A percentile compares a stretch with the other conserved stretches of the same genome.
Conservation (phyloP, 352 stramenopile genomes). For the Pythium pyrilobum region DNA sequence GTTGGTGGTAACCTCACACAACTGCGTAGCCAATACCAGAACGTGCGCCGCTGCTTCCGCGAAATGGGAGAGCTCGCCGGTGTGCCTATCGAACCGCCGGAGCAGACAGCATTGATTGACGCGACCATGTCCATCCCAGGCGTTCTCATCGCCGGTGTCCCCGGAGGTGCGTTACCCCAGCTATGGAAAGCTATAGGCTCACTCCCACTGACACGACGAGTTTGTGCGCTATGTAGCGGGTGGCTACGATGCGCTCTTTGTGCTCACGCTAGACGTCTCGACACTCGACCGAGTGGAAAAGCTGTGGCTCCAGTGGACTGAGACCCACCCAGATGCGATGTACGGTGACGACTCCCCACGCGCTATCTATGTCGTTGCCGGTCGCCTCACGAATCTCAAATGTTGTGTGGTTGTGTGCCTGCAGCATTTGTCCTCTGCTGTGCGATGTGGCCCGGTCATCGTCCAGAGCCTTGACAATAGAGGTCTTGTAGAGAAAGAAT, state of each 20-base stretch:
- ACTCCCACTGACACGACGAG: not conserved
- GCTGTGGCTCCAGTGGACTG: constrained; percentile 70
- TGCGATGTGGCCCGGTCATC: constrained; percentile 30
- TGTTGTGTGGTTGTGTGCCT: too few relatives aligned
- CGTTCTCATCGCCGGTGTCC: constrained; percentile 92
- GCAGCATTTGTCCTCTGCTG: constrained; percentile 68
- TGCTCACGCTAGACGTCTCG: constrained; percentile 67
- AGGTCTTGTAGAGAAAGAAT: not conserved
- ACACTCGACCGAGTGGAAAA: constrained; percentile 56
- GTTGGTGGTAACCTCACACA: constrained; percentile 41
- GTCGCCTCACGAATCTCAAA: too few relatives aligned
- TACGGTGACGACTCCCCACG: too few relatives aligned
- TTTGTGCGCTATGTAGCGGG: constrained; percentile 53
- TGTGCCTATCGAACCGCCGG: constrained; percentile 91
- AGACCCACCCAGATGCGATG: constrained; percentile 34
- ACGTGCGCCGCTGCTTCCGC: constrained; percentile 78
- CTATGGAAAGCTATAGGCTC: not conserved
- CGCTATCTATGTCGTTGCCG: too few relatives aligned
- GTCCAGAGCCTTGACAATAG: not conserved
- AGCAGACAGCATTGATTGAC: constrained; percentile 91
- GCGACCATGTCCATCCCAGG: constrained; percentile 90
- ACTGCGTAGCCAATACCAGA: constrained; percentile 70
- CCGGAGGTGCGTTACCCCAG: constrained; percentile 56
- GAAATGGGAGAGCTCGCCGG: constrained; percentile 86
- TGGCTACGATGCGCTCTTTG: constrained; percentile 96